These are phyloP conservation scores for Fusarium sp. DNA, from an alignment of 2,329 filamentous ascomycete genomes.

Conservation along the genomic window DNA sequence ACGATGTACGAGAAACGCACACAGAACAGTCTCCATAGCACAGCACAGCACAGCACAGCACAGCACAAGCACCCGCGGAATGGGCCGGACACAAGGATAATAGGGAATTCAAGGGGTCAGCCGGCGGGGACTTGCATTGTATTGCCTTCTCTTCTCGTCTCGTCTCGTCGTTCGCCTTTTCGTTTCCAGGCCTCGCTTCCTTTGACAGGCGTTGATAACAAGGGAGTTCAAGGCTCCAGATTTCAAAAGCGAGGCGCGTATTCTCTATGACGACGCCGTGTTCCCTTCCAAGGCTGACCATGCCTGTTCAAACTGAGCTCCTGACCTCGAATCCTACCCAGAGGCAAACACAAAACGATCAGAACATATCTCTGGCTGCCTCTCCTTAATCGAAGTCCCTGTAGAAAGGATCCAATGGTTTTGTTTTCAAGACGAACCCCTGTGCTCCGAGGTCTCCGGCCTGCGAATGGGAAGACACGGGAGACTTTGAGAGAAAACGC, in stretches of 20 bases:
- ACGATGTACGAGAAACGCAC: slow-evolving; percentile 36
- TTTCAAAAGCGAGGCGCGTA: slow-evolving; percentile 1
- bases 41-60: neutral
- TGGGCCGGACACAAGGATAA: slow-evolving; percentile 23
- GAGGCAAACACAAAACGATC: neutral
- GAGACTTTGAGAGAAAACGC: slow-evolving; percentile 20
- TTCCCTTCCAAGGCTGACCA: neutral
- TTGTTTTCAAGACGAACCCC: slow-evolving; percentile 15
- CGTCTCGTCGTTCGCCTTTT: slow-evolving; percentile 26
- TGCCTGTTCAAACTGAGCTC: neutral
- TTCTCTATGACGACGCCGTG: slow-evolving; percentile 16
- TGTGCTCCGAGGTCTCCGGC: slow-evolving; percentile 42
- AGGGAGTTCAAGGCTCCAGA: slow-evolving; percentile 1
- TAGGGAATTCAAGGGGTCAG: slow-evolving; percentile 31
- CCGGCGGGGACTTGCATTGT: slow-evolving; percentile 24
- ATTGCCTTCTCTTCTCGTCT: slow-evolving; percentile 20
- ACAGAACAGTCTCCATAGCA: neutral
- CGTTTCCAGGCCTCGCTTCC: slow-evolving; percentile 12
- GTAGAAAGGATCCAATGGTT: slow-evolving; percentile 13
- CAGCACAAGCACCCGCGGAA: slow-evolving; percentile 2
- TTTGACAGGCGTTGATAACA: slow-evolving; percentile 4
- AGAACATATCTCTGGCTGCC: slow-evolving; percentile 17
- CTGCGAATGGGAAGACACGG: slow-evolving; percentile 44
- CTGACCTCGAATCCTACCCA: neutral
- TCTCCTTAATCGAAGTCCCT: slow-evolving; percentile 19